These are phyloP conservation scores for Ulota crispa DNA, from an alignment of 225 moss, liverwort and hornwort genomes.

Conservation along the genomic window DNA sequence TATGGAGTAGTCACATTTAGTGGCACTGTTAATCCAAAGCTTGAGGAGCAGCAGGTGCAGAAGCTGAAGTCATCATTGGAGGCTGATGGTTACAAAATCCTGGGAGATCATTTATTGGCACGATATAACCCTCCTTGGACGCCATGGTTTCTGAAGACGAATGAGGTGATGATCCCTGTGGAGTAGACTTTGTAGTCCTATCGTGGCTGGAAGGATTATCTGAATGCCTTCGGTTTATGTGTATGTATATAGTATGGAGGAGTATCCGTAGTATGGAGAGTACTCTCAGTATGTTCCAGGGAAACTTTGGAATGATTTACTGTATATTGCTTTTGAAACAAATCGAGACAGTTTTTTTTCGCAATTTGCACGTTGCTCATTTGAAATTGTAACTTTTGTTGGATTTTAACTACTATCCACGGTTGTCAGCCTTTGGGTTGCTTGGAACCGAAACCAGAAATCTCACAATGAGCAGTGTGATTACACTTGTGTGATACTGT, in stretches of 20 bases:
- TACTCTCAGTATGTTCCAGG: neutral
- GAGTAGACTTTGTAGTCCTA: constrained; percentile 27
- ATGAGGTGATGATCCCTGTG: constrained; percentile 89
- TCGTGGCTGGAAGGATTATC: neutral
- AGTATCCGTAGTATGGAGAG: neutral
- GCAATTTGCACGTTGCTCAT: neutral
- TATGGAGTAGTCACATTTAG: constrained; percentile 73
- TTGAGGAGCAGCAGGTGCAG: constrained; percentile 58
- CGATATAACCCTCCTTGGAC: constrained; percentile 96
- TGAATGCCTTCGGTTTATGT: neutral
- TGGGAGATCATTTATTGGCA: constrained; percentile 71
- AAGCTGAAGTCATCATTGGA: constrained; percentile 57
- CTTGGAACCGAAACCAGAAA: neutral
- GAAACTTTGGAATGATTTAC: neutral
- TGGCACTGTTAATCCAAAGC: constrained; percentile 54
- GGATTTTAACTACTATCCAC: neutral
- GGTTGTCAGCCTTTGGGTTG: neutral
- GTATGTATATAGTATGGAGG: neutral
- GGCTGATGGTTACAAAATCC: constrained; percentile 62
- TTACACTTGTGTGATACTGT: no score
- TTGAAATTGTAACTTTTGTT: neutral
- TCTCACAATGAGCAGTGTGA: no score
- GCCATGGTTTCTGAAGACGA: constrained; percentile 85
- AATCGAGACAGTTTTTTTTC: neutral
- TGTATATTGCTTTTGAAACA: neutral